Conservation (phyloP, 257 asterid species). For the Ophiorrhiza pumila region DNA sequence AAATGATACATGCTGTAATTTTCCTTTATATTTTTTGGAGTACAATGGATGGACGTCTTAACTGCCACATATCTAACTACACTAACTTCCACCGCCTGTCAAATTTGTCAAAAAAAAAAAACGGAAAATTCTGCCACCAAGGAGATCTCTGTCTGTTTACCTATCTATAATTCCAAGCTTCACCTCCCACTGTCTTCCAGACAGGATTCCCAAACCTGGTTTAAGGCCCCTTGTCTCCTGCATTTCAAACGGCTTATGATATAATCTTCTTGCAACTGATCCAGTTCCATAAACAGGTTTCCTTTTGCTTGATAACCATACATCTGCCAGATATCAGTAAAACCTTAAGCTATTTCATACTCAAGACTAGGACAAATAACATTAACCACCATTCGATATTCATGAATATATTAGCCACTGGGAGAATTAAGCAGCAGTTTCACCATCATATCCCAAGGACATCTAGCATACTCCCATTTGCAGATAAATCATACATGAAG, state of each 20-base stretch:
- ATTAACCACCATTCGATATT: not conserved
- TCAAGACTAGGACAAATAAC: too few species aligned
- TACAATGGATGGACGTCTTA: too few species aligned
- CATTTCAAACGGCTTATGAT: too few species aligned
- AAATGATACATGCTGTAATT: too few species aligned
- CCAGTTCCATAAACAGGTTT: not conserved
- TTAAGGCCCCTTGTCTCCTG: not conserved
- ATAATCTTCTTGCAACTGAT: not conserved
- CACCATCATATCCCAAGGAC: not conserved
- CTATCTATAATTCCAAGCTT: not conserved
- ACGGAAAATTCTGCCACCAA: not conserved
- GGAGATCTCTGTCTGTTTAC: not conserved
- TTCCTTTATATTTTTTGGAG: too few species aligned
- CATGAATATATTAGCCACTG: too few species aligned
- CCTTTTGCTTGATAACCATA: too few species aligned
- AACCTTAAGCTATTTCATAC: too few species aligned
- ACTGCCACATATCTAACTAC: too few species aligned
- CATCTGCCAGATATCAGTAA: too few species aligned
- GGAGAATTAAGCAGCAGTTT: not conserved
- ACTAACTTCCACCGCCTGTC: too few species aligned
- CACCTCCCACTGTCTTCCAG: not conserved
- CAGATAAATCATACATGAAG: not conserved
- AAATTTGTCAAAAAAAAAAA: too few species aligned
- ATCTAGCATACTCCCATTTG: not conserved
- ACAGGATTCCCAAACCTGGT: not conserved